Conservation (phyloP, 345 rosid species). For the Hypericum perforatum region DNA sequence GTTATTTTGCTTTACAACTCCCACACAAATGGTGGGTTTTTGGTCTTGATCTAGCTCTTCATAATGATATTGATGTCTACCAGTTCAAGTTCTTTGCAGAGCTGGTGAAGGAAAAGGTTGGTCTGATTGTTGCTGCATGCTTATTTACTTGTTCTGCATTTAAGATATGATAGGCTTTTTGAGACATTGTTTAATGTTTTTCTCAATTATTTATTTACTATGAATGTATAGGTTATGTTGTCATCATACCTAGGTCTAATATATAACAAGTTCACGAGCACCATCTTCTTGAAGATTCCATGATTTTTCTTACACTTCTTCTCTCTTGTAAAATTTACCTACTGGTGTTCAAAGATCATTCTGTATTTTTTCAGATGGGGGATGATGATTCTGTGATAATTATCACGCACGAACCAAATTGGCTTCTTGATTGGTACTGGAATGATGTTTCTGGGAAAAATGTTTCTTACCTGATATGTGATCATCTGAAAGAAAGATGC, state of each 20-base stretch:
- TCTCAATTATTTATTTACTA: background rate
- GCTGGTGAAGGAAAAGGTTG: slow-evolving; percentile 56
- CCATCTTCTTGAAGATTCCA: too few relatives aligned
- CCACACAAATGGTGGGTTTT: slow-evolving; percentile 96
- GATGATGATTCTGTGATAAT: slow-evolving; percentile 68
- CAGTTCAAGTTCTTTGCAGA: slow-evolving; percentile 97
- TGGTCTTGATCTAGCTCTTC: slow-evolving; percentile 98
- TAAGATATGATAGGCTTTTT: background rate
- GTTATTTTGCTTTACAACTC: slow-evolving; percentile 93
- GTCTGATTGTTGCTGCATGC: background rate
- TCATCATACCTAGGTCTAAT: too few relatives aligned
- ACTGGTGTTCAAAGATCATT: background rate
- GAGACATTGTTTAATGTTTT: background rate
- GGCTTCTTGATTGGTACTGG: slow-evolving; percentile 99
- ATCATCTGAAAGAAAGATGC: slow-evolving; percentile 79
- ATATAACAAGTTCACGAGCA: too few relatives aligned
- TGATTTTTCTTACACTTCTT: too few relatives aligned
- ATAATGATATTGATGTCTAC: slow-evolving; percentile 93
- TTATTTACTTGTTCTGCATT: slow-evolving; percentile 1
- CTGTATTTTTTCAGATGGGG: slow-evolving; percentile 41
- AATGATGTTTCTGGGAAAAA: slow-evolving; percentile 63
- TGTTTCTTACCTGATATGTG: slow-evolving; percentile 68
- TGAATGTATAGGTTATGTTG: too few relatives aligned
- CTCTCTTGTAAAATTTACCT: background rate
- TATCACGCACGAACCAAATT: slow-evolving; percentile 89